Conservation (phyloP, 1,284 basidiomycete genomes). For the Melanopsichium pennsylvanicum region DNA sequence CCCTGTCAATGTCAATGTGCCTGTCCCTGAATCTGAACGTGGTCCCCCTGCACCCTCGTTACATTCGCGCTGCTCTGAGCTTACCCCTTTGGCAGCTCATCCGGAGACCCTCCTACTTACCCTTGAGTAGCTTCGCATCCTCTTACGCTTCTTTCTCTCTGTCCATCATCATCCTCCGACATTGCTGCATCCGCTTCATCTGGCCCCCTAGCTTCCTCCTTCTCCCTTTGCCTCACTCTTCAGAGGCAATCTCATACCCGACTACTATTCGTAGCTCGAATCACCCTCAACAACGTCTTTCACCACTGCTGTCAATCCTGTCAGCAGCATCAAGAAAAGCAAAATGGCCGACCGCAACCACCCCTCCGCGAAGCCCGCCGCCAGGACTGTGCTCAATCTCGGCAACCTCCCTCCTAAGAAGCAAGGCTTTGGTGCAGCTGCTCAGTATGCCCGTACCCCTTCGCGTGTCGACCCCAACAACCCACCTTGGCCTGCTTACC, state of each 20-base stretch:
- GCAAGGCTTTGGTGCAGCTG: constrained; percentile 47
- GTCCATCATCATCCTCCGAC: constrained; percentile 11
- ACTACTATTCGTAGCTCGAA: not conserved
- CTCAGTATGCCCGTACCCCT: constrained; percentile 52
- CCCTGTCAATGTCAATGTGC: not conserved
- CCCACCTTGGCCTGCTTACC: constrained; percentile 86
- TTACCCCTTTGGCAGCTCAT: no score
- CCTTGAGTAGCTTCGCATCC: not conserved
- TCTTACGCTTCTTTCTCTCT: constrained; percentile 9
- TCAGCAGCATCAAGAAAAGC: constrained; percentile 2
- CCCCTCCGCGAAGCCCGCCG: constrained; percentile 61
- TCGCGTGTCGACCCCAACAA: constrained; percentile 78
- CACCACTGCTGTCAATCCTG: not conserved
- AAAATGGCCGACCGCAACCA: constrained; percentile 55
- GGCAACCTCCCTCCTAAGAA: constrained; percentile 65
- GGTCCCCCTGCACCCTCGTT: not conserved
- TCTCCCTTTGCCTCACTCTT: not conserved
- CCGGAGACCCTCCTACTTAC: not conserved
- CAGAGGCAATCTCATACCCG: not conserved
- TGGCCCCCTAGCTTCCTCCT: not conserved
- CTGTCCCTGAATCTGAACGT: constrained; percentile 7
- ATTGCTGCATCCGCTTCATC: constrained; percentile 1
- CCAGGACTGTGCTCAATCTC: constrained; percentile 64
- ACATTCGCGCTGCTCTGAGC: no score
- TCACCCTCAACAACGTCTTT: no score